Conservation (phyloP, 164 flowering plant genomes). For the Protea cynaroides region DNA sequence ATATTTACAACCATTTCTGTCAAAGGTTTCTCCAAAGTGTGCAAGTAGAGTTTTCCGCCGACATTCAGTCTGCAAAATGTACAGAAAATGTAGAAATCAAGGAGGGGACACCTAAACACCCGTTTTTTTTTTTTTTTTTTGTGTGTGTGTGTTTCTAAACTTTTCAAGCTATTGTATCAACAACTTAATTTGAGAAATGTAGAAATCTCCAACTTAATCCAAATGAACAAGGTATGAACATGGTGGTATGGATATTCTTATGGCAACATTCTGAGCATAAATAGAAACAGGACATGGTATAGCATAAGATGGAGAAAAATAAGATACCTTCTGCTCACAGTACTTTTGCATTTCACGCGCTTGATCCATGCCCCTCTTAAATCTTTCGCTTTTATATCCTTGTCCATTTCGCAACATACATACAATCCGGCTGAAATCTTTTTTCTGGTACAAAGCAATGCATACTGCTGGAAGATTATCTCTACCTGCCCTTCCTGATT, state of each 20-base stretch:
- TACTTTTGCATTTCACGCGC: slow-evolving; percentile 82
- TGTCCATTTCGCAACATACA: slow-evolving; percentile 81
- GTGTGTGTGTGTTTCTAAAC: too few species aligned
- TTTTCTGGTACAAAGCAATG: slow-evolving; percentile 79
- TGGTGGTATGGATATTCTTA: too few species aligned
- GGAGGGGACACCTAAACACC: too few species aligned
- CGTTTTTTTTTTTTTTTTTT: too few species aligned
- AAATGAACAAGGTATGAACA: not conserved
- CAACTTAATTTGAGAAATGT: too few species aligned
- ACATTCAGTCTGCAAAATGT: slow-evolving; percentile 54
- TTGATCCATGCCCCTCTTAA: slow-evolving; percentile 72
- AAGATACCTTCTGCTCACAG: slow-evolving; percentile 81
- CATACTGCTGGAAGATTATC: slow-evolving; percentile 75
- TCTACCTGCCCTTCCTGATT: slow-evolving; percentile 96
- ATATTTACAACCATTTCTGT: slow-evolving; percentile 50
- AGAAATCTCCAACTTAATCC: not conserved
- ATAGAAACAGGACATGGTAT: not conserved
- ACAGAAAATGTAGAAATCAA: not conserved
- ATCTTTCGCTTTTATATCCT: slow-evolving; percentile 49
- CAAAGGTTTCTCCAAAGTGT: slow-evolving; percentile 86
- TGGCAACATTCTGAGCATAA: not conserved
- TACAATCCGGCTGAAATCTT: slow-evolving; percentile 92
- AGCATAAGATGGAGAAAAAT: not conserved
- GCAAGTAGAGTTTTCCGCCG: slow-evolving; percentile 65
- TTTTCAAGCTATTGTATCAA: too few species aligned